These are phyloP conservation scores for Blastocystis sp. DNA, from an alignment of 352 stramenopile species.

Conservation along the genomic window DNA sequence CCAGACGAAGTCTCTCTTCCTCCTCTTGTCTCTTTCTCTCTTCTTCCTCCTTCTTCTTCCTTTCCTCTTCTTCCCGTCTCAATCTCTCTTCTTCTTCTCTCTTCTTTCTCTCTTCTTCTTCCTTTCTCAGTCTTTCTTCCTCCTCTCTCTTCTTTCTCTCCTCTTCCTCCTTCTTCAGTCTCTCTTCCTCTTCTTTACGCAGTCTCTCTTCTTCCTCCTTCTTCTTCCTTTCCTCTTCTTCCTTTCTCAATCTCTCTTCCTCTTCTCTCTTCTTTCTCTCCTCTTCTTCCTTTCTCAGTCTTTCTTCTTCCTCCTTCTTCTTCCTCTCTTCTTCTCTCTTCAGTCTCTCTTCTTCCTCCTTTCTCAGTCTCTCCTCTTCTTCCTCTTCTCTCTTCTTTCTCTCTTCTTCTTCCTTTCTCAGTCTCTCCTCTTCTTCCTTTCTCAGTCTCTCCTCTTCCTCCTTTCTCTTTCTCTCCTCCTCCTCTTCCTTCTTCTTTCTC, in stretches of 20 bases:
- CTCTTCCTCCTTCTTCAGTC: neutral
- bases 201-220: neutral
- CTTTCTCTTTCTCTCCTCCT: neutral
- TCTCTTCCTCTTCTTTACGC: neutral
- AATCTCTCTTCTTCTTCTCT: neutral
- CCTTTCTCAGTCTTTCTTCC: neutral
- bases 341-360: no score
- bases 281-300: neutral
- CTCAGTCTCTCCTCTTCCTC: conserved; percentile 2
- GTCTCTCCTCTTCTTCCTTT: neutral
- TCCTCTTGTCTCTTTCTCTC: neutral
- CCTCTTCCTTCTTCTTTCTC: conserved; percentile 6
- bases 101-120: neutral
- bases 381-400: neutral
- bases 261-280: no score
- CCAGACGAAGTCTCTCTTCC: neutral
- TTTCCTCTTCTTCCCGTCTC: neutral
- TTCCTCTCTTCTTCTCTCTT: neutral
- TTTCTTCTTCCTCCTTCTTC: neutral
- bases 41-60: neutral
- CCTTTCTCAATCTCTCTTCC: no score
- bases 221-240: no score
- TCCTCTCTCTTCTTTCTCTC: neutral
- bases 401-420: neutral
- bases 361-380: neutral